These are phyloP conservation scores for Ganoderma meredithae DNA, from an alignment of 1,284 basidiomycete genomes.

Conservation along the genomic window DNA sequence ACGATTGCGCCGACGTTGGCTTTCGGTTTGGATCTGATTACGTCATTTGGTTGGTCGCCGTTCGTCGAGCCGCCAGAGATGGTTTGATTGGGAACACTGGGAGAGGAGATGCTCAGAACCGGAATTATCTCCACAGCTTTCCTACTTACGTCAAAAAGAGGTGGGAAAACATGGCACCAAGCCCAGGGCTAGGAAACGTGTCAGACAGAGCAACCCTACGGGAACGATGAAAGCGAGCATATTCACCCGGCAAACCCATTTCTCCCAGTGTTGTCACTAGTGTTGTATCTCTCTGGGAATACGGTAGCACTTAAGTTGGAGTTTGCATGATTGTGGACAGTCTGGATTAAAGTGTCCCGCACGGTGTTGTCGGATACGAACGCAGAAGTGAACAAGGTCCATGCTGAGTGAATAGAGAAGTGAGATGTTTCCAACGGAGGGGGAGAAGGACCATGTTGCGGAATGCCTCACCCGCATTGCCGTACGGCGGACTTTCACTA, in stretches of 20 bases:
- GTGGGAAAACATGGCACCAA: constrained; percentile 34
- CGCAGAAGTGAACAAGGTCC: constrained; percentile 38
- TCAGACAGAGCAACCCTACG: background rate
- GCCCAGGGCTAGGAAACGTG: constrained; percentile 26
- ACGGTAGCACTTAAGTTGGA: constrained; percentile 33
- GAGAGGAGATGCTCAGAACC: background rate
- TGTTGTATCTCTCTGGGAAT: constrained; percentile 33
- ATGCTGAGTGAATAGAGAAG: constrained; percentile 26
- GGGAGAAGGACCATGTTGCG: constrained; percentile 8
- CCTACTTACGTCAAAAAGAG: constrained; percentile 31
- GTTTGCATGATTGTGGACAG: constrained; percentile 33
- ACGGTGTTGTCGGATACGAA: constrained; percentile 31
- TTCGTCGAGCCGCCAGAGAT: constrained; percentile 16
- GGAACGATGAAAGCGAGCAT: background rate
- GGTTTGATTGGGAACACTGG: constrained; percentile 30
- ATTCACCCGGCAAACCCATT: constrained; percentile 33
- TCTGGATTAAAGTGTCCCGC: constrained; percentile 33
- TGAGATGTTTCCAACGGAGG: no score
- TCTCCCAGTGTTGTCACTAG: constrained; percentile 17
- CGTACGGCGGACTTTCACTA: constrained; percentile 17
- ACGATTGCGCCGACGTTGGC: constrained; percentile 26
- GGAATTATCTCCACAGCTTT: background rate
- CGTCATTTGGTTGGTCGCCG: background rate
- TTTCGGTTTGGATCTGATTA: background rate
- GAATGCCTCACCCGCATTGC: constrained; percentile 25